Evolutionary conservation across 352 stramenopile species (phyloP).

Genomic region (Phytopythium aichiense): DNA sequence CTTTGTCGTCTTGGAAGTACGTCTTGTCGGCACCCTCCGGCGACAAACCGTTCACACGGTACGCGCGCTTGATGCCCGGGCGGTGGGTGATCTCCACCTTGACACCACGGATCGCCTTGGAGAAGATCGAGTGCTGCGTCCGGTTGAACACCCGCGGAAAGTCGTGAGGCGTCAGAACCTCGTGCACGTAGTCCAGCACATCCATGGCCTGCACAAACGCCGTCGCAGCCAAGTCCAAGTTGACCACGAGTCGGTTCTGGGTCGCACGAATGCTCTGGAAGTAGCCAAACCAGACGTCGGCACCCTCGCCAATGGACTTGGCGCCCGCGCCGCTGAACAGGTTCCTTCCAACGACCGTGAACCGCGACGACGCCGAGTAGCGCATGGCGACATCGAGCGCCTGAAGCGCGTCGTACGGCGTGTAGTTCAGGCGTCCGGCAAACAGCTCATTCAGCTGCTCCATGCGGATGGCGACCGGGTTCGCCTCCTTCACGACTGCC

Average conservation of each 20-base stretch:
- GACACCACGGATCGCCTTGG: slow-evolving; percentile 56
- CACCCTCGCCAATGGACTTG: slow-evolving; percentile 52
- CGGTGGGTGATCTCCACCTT: slow-evolving; percentile 68
- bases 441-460: slow-evolving; percentile 58
- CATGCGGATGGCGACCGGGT: slow-evolving; percentile 59
- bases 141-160: slow-evolving; percentile 29
- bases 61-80: slow-evolving; percentile 44
- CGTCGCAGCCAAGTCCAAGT: slow-evolving; percentile 67
- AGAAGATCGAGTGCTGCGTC: slow-evolving; percentile 41
- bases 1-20: slow-evolving; percentile 58
- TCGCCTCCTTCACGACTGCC: slow-evolving; percentile 43
- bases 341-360: slow-evolving; percentile 56
- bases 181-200: slow-evolving; percentile 42
- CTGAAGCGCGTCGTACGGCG: slow-evolving; percentile 65
- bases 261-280: slow-evolving; percentile 69
- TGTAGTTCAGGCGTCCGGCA: slow-evolving; percentile 59
- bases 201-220: slow-evolving; percentile 65
- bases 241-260: slow-evolving; percentile 61
- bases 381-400: slow-evolving; percentile 66
- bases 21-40: slow-evolving; percentile 35
- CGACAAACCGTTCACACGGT: slow-evolving; percentile 67
- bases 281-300: slow-evolving; percentile 68
- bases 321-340: slow-evolving; percentile 38
- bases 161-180: slow-evolving; percentile 18
- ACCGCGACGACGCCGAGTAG: slow-evolving; percentile 46